phyloP scores from a whole-genome alignment of 2,329 filamentous ascomycete species.

The Fusarium siculi region DNA sequence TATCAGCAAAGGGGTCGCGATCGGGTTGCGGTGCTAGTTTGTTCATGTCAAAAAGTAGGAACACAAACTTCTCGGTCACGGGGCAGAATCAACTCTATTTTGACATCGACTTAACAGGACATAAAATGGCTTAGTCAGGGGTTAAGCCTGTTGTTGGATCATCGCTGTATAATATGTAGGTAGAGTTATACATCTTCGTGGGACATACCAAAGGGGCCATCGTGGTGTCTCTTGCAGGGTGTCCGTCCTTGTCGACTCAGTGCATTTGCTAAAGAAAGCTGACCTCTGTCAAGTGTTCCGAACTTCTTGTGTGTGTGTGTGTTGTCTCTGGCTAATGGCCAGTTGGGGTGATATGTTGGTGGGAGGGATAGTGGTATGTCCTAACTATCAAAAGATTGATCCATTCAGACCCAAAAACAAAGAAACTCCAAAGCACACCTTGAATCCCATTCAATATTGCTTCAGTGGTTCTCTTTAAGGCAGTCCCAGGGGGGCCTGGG shows the following conservation, averaged over 20 bases:
- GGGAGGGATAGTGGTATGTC: not conserved
- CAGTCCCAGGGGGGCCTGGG: no score
- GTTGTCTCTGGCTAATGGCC: not conserved
- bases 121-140: not conserved
- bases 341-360: not conserved
- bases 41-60: not conserved
- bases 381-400: not conserved
- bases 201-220: not conserved
- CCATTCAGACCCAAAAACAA: not conserved
- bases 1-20: not conserved
- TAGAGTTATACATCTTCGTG: not conserved
- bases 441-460: not conserved
- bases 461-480: not conserved
- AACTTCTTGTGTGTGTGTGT: not conserved
- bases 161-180: not conserved
- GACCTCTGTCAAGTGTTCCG: not conserved
- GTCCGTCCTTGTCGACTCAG: not conserved
- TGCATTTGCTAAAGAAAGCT: not conserved
- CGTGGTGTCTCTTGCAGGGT: not conserved
- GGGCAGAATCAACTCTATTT: not conserved
- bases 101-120: not conserved
- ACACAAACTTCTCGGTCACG: not conserved
- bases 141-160: not conserved
- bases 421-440: not conserved
- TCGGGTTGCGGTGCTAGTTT: not conserved